phyloP scores from a whole-genome alignment of 2,329 filamentous ascomycete species.

The Calonectria honghensis region DNA sequence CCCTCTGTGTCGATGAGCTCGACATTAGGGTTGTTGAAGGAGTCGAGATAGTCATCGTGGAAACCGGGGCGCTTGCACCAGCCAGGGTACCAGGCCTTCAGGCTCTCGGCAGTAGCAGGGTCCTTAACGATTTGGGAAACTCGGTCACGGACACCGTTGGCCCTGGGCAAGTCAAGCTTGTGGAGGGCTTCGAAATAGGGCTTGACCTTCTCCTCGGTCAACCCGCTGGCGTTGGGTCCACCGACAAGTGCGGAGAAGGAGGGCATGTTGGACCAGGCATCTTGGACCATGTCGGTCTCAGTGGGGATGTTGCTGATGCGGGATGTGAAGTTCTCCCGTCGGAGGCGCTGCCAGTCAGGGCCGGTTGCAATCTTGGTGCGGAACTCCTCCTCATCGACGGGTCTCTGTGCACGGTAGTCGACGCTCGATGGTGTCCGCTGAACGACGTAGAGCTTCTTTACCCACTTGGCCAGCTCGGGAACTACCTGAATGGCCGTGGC shows the following conservation, averaged over 20 bases:
- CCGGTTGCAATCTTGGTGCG: neutral
- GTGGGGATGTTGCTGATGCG: slow-evolving; percentile 8
- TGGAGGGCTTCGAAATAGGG: slow-evolving; percentile 37
- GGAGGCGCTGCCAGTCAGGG: slow-evolving; percentile 65
- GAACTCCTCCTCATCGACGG: neutral
- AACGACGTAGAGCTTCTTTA: slow-evolving; percentile 24
- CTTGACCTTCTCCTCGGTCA: slow-evolving; percentile 41
- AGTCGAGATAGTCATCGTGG: slow-evolving; percentile 74
- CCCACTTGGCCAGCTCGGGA: slow-evolving; percentile 10
- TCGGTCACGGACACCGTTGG: slow-evolving; percentile 20
- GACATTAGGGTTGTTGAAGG: slow-evolving; percentile 65
- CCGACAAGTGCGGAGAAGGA: neutral
- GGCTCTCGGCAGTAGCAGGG: slow-evolving; percentile 66
- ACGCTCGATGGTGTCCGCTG: slow-evolving; percentile 20
- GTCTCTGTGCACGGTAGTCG: neutral
- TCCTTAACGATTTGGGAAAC: slow-evolving; percentile 65
- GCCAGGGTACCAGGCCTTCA: slow-evolving; percentile 76
- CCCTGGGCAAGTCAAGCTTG: slow-evolving; percentile 11
- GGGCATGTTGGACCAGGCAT: slow-evolving; percentile 19
- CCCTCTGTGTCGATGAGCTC: slow-evolving; percentile 72
- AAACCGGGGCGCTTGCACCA: slow-evolving; percentile 80
- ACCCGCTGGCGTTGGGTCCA: neutral
- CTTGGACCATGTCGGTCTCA: slow-evolving; percentile 1
- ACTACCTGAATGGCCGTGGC: slow-evolving; percentile 28
- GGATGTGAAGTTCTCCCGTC: slow-evolving; percentile 12